phyloP scores from a whole-genome alignment of 768 basidiomycete species.

The Daedaleopsis sinensis region DNA sequence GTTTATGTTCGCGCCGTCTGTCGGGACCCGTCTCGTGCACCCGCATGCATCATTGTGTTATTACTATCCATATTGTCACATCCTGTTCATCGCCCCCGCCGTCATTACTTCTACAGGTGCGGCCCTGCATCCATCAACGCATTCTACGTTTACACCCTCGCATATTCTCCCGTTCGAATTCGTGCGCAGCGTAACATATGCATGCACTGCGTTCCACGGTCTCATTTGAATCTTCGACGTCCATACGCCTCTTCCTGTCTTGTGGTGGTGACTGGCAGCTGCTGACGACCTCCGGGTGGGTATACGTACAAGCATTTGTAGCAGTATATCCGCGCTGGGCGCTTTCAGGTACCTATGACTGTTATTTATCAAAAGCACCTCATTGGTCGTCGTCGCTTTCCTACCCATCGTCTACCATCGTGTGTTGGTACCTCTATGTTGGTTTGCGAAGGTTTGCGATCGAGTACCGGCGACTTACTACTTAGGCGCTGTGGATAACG shows the following conservation, averaged over 20 bases:
- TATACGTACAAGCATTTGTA: slow-evolving; percentile 22
- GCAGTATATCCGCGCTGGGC: slow-evolving; percentile 21
- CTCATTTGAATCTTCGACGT: not conserved
- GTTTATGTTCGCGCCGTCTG: slow-evolving; percentile 12
- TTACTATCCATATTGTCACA: slow-evolving; percentile 19
- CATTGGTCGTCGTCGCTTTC: not conserved
- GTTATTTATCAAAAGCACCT: slow-evolving; percentile 18
- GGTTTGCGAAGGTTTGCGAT: too few relatives aligned
- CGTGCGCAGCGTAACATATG: not conserved
- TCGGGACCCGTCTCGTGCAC: slow-evolving; percentile 6
- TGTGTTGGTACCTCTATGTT: not conserved
- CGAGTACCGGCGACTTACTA: too few relatives aligned
- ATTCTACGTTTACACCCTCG: not conserved
- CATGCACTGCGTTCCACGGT: not conserved
- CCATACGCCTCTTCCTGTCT: not conserved
- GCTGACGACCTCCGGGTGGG: slow-evolving; percentile 13
- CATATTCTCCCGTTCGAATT: slow-evolving; percentile 1
- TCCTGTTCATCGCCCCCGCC: not conserved
- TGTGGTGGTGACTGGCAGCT: slow-evolving; percentile 10
- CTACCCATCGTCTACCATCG: too few relatives aligned
- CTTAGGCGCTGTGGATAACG: too few relatives aligned
- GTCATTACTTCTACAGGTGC: slow-evolving; percentile 6
- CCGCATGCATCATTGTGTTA: slow-evolving; percentile 16
- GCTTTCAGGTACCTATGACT: not conserved
- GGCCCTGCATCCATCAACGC: not conserved